phyloP scores from a whole-genome alignment of 2,329 filamentous ascomycete genomes.

The Phialophora expanda region DNA sequence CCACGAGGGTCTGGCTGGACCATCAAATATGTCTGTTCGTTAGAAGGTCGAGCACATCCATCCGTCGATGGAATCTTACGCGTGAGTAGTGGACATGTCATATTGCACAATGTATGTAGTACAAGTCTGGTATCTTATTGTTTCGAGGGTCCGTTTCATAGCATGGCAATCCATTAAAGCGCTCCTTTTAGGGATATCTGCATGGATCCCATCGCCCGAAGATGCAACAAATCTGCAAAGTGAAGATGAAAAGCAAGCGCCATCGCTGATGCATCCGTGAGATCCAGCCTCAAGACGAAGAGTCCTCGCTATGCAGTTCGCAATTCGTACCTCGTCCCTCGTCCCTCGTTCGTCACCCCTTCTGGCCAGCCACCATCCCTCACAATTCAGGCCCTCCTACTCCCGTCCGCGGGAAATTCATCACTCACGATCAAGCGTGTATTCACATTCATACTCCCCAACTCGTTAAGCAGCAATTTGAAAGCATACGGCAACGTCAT shows the following conservation, averaged over 20 bases:
- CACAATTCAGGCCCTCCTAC: conserved; percentile 26
- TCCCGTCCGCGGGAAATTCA: conserved; percentile 71
- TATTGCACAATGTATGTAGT: not conserved
- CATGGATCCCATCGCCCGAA: not conserved
- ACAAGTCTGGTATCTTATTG: not conserved
- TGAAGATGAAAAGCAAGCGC: not conserved
- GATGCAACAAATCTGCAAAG: not conserved
- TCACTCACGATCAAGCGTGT: conserved; percentile 89
- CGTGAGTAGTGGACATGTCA: not conserved
- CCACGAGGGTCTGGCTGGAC: not conserved
- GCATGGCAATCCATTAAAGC: not conserved
- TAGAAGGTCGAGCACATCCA: not conserved
- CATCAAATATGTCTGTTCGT: not conserved
- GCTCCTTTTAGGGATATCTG: not conserved
- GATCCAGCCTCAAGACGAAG: not conserved
- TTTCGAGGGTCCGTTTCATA: not conserved
- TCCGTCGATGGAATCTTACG: not conserved
- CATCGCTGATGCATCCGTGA: conserved; percentile 11
- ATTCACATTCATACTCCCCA: conserved; percentile 98
- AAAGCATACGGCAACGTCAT: conserved; percentile 99
- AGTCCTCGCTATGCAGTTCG: not conserved
- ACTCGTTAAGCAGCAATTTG: conserved; percentile 92
- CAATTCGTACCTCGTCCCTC: not conserved
- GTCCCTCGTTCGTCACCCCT: not conserved
- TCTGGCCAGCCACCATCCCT: not conserved